Evolutionary conservation across 2,329 filamentous ascomycete species (phyloP).

Genomic region (Calycina herbarum): DNA sequence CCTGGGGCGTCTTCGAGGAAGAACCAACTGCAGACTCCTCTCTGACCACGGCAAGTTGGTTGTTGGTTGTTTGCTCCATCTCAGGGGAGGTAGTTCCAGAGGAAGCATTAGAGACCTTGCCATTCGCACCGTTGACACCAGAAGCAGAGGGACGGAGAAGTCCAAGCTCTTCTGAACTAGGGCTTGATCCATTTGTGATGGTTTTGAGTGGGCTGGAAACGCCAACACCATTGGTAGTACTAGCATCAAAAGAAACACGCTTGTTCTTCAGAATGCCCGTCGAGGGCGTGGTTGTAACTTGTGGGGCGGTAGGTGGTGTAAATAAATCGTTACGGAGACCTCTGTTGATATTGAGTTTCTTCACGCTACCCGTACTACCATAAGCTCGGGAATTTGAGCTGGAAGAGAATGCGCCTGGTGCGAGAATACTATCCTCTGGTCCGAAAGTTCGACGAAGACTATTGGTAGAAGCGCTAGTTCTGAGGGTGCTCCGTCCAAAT

Average conservation of each 20-base stretch:
- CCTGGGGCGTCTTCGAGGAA: slow-evolving; percentile 17
- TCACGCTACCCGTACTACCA: slow-evolving; percentile 70
- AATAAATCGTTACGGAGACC: slow-evolving; percentile 75
- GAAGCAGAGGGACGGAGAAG: slow-evolving; percentile 56
- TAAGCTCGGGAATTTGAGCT: slow-evolving; percentile 64
- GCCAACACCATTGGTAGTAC: slow-evolving; percentile 49
- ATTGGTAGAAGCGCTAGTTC: slow-evolving; percentile 86
- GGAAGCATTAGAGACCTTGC: slow-evolving; percentile 44
- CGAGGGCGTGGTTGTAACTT: slow-evolving; percentile 47
- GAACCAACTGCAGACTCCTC: slow-evolving; percentile 58
- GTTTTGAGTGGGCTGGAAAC: slow-evolving; percentile 36
- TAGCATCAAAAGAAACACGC: slow-evolving; percentile 87
- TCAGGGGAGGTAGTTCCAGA: slow-evolving; percentile 51
- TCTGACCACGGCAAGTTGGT: slow-evolving; percentile 75
- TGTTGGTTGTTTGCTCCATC: slow-evolving; percentile 69
- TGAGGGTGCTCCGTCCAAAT: slow-evolving; percentile 69
- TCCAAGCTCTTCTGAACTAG: slow-evolving; percentile 58
- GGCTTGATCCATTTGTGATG: slow-evolving; percentile 46
- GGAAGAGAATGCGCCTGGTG: slow-evolving; percentile 80
- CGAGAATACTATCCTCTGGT: slow-evolving; percentile 80
- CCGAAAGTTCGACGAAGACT: slow-evolving; percentile 81
- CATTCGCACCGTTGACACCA: slow-evolving; percentile 44
- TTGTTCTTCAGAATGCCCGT: slow-evolving; percentile 61
- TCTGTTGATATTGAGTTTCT: slow-evolving; percentile 90
- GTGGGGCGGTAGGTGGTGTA: slow-evolving; percentile 50